Evolutionary conservation across 2,329 filamentous ascomycete species (phyloP), one percentile per base, ranked within the genome.

Genomic region (Fusarium armeniacum): DNA sequence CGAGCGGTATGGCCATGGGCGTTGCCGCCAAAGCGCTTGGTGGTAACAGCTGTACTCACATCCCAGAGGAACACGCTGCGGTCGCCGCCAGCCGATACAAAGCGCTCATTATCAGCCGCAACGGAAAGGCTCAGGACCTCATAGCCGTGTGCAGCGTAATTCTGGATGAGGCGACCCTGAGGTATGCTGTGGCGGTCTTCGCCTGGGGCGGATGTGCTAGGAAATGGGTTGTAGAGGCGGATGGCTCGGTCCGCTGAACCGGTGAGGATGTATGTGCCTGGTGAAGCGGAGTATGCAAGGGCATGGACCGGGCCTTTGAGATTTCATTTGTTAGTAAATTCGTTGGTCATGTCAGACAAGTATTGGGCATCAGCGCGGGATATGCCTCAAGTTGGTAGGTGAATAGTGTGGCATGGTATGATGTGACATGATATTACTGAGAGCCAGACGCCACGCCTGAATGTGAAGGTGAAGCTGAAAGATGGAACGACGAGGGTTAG

Each of bases 41-140:
- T 82, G 6, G 95, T 97, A 72, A 88, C 85, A 20, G 92, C 93
- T 4, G 90, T 91, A 47, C 91, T 85, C 0, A 98, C 96, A 80
- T 99, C 96, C 96, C 96, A 98, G 7, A 98, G 85, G 77, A 98
- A 98, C 0, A 97, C 93, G 65, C 88, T 86, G 73, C 95, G 92
- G 82, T 99, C 96, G 62, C 96, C 96, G 71, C 96, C 96, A 2
- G 89, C 88, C n/a, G 91, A 94, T 12, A 90, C 91, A 79, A 99
- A 98, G 44, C 89, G 89, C 70, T 93, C 87, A 80, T 99, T 99
- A 81, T 93, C 91, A 26, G 83, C 76, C 10, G 88, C 83, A 51
- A 98, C 91, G 54, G 87, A 85, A 40, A 99, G 85, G 71, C 93
- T 92, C 64, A 98, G 90, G 10, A 99, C 91, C 73, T 94, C 92